Evolutionary conservation across 2,329 filamentous ascomycete genomes (phyloP).

Genomic region (Verticillium nubilum): DNA sequence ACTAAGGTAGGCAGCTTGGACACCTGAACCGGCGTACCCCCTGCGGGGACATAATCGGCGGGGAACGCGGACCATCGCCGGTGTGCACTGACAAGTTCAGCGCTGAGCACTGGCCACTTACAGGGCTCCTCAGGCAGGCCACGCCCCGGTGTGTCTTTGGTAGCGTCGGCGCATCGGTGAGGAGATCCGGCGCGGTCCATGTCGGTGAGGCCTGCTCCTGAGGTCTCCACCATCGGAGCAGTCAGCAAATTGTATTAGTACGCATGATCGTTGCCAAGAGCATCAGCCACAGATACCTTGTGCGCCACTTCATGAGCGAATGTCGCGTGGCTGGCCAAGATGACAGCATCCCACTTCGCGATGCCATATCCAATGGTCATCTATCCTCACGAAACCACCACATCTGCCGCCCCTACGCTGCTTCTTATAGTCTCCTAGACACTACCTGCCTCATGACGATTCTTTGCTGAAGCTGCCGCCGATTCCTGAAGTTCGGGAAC

Average conservation of each 20-base stretch:
- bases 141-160: neutral
- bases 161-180: neutral
- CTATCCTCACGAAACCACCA: neutral
- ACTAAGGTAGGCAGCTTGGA: neutral
- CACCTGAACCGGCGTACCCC: neutral
- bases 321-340: conserved; percentile 1
- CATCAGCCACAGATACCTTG: neutral
- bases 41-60: neutral
- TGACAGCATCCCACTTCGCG: conserved; percentile 1
- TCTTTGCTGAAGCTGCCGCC: conserved; percentile 1
- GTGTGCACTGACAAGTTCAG: neutral
- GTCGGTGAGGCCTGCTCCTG: neutral
- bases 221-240: too few relatives aligned
- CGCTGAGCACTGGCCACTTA: neutral
- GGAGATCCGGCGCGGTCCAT: neutral
- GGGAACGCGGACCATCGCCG: conserved; percentile 1
- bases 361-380: neutral
- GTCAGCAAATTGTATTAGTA: too few relatives aligned
- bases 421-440: neutral
- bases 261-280: too few relatives aligned
- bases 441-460: neutral
- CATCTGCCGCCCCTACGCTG: neutral
- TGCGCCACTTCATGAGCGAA: neutral
- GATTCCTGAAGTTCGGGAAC: neutral
- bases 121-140: neutral